Evolutionary conservation across 192 early-diverging fungal species (phyloP).

Genomic region (Cladochytrium replicatum): DNA sequence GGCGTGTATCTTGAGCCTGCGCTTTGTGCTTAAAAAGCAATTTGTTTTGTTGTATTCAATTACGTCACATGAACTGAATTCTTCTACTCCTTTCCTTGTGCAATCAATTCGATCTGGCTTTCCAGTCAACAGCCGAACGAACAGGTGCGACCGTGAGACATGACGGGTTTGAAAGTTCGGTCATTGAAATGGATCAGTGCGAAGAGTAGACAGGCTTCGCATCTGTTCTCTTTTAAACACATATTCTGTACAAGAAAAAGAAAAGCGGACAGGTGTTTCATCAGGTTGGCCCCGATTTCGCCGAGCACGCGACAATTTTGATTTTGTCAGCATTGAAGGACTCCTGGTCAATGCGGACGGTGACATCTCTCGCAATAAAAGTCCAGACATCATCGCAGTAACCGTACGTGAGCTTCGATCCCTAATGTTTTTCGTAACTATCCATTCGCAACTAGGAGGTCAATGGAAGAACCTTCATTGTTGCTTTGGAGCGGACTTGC

Average conservation of each 20-base stretch:
- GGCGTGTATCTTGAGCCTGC: slow-evolving; percentile 36
- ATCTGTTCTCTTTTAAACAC: no score
- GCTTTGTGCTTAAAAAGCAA: slow-evolving; percentile 38
- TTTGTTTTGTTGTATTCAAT: no score
- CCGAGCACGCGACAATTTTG: slow-evolving; percentile 92
- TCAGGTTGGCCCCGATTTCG: slow-evolving; percentile 19
- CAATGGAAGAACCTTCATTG: slow-evolving; percentile 60
- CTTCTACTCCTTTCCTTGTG: no score
- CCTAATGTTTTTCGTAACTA: no score
- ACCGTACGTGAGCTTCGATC: slow-evolving; percentile 85
- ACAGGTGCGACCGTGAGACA: slow-evolving; percentile 51
- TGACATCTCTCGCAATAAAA: slow-evolving; percentile 77
- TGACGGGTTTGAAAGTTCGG: slow-evolving; percentile 78
- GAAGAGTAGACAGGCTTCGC: no score
- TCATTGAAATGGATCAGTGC: slow-evolving; percentile 80
- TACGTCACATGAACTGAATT: neutral
- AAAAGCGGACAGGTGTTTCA: no score
- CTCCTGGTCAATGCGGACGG: slow-evolving; percentile 84
- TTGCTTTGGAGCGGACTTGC: slow-evolving; percentile 68
- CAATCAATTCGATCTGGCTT: slow-evolving; percentile 73
- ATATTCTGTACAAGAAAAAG: no score
- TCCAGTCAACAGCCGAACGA: slow-evolving; percentile 62
- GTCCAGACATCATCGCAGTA: slow-evolving; percentile 99
- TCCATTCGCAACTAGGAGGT: no score
- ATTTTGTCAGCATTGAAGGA: slow-evolving; percentile 73